Percentiles rank a stretch among this genome's conserved stretches.
These are phyloP conservation scores for Apiotrichum gamsii DNA, from an alignment of 1,284 basidiomycete species.

Conservation along the genomic window DNA sequence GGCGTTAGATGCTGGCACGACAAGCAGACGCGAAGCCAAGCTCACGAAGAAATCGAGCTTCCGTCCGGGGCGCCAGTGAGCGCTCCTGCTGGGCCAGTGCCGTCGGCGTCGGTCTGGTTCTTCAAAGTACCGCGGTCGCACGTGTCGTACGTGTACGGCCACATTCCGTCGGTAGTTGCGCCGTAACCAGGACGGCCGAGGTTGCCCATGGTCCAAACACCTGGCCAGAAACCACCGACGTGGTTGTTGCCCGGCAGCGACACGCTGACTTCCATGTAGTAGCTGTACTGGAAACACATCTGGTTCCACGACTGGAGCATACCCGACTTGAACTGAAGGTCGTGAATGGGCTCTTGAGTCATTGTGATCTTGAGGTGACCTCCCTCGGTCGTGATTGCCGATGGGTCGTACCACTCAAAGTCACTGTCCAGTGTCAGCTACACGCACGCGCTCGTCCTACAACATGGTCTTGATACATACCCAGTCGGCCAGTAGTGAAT, in stretches of 20 bases:
- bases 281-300: constrained; percentile 69
- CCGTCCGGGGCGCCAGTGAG: no score
- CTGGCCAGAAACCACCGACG: constrained; percentile 62
- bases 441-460: not conserved
- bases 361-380: constrained; percentile 77
- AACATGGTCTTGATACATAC: constrained; percentile 28
- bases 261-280: constrained; percentile 55
- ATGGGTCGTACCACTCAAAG: constrained; percentile 75
- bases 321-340: constrained; percentile 61
- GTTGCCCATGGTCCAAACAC: constrained; percentile 87
- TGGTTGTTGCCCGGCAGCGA: constrained; percentile 63
- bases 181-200: constrained; percentile 75
- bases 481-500: constrained; percentile 63
- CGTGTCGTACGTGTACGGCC: constrained; percentile 58
- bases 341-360: constrained; percentile 60
- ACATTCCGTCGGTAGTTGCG: constrained; percentile 61
- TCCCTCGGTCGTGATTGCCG: constrained; percentile 65
- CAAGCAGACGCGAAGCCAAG: not conserved
- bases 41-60: no score
- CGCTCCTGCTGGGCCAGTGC: constrained; percentile 35
- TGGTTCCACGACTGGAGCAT: constrained; percentile 58
- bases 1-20: not conserved
- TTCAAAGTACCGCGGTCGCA: constrained; percentile 78
- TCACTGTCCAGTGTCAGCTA: constrained; percentile 50
- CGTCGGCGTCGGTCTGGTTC: constrained; percentile 47